Conservation (phyloP, 2,329 filamentous ascomycete genomes). For the Pseudopithomyces chartarum region DNA sequence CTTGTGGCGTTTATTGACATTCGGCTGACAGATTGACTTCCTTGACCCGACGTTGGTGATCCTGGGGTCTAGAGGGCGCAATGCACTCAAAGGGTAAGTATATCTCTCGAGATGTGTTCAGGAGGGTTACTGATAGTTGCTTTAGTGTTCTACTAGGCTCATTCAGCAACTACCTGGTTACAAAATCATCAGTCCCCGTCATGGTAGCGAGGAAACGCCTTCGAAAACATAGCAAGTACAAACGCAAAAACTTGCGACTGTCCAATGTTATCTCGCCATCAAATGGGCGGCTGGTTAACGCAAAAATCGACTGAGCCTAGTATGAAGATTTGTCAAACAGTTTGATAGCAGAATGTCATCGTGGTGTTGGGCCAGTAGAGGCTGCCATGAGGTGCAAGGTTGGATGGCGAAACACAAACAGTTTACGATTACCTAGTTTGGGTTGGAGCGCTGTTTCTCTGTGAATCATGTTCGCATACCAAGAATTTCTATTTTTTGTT, state of each 20-base stretch:
- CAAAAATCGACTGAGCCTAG: slow-evolving; percentile 69
- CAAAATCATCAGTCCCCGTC: slow-evolving; percentile 93
- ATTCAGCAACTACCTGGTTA: slow-evolving; percentile 96
- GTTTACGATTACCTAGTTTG: slow-evolving; percentile 36
- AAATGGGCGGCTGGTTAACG: slow-evolving; percentile 68
- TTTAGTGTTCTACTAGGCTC: slow-evolving; percentile 87
- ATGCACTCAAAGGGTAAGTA: slow-evolving; percentile 86
- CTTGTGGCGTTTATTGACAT: slow-evolving; percentile 28
- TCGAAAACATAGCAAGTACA: slow-evolving; percentile 83
- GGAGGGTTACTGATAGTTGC: slow-evolving; percentile 27
- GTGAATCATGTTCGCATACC: slow-evolving; percentile 14
- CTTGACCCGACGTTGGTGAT: slow-evolving; percentile 91
- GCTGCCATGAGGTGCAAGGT: slow-evolving; percentile 17
- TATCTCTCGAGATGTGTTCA: background rate
- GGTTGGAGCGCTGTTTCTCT: slow-evolving; percentile 25
- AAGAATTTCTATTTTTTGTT: slow-evolving; percentile 16
- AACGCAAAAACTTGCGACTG: slow-evolving; percentile 70
- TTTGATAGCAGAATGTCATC: slow-evolving; percentile 24
- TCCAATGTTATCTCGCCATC: slow-evolving; percentile 82
- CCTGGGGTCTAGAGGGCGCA: slow-evolving; percentile 87
- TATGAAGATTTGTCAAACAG: slow-evolving; percentile 41
- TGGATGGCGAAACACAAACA: slow-evolving; percentile 37
- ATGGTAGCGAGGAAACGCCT: slow-evolving; percentile 96
- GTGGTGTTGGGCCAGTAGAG: slow-evolving; percentile 9
- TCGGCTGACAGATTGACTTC: slow-evolving; percentile 71